Evolutionary conservation across 1,284 basidiomycete species (phyloP).

Genomic region (Boletellus deceptivus): DNA sequence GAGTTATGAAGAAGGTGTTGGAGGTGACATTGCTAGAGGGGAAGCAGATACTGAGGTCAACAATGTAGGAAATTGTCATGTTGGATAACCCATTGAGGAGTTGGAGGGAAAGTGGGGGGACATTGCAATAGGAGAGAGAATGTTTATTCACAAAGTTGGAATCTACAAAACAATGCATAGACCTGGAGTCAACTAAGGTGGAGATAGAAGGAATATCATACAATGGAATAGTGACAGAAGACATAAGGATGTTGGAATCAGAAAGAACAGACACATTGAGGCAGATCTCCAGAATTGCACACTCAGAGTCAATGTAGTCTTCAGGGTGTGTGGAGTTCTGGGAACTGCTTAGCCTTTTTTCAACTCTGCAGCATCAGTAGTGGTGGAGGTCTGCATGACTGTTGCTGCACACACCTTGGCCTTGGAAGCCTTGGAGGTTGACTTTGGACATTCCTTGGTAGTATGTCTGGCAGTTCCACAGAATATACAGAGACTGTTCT

Average conservation of each 20-base stretch:
- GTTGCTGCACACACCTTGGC: not conserved
- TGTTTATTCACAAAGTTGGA: not conserved
- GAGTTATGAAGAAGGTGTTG: too few relatives aligned
- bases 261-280: not conserved
- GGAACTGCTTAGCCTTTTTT: not conserved
- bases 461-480: not conserved
- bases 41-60: too few relatives aligned
- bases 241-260: not conserved
- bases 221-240: not conserved
- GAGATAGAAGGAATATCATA: not conserved
- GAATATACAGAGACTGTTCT: not conserved
- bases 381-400: not conserved
- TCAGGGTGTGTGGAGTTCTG: not conserved
- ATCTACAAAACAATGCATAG: not conserved
- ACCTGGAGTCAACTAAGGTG: not conserved
- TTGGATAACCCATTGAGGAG: not conserved
- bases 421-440: not conserved
- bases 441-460: not conserved
- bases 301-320: not conserved
- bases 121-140: not conserved
- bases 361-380: not conserved
- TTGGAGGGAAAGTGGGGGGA: not conserved
- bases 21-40: too few relatives aligned
- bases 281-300: not conserved
- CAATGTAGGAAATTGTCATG: not conserved